These are phyloP conservation scores for Acidomyces sp. DNA, from an alignment of 495 filamentous ascomycete species.

Conservation along the genomic window DNA sequence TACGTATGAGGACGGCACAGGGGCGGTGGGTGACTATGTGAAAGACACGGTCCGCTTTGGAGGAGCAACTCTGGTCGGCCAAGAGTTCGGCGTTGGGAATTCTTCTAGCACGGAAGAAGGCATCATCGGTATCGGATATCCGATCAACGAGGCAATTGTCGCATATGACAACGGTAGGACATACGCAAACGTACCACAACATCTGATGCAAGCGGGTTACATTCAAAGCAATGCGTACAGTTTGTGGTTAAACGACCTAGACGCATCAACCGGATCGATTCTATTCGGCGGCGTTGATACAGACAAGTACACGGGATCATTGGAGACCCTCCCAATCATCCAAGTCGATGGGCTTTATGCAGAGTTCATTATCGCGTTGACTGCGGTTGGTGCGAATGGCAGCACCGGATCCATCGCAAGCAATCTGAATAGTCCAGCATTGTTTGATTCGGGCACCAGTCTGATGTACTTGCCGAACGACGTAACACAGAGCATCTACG, in stretches of 20 bases:
- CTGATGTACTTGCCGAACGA: constrained; percentile 72
- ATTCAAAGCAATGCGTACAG: constrained; percentile 78
- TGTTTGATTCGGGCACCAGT: constrained; percentile 87
- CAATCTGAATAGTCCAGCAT: constrained; percentile 50
- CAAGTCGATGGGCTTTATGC: constrained; percentile 33
- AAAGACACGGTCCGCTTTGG: constrained; percentile 65
- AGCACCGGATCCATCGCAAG: constrained; percentile 37
- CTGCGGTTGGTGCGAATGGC: constrained; percentile 41
- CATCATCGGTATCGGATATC: constrained; percentile 86
- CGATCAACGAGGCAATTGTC: constrained; percentile 66
- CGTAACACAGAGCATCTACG: constrained; percentile 50
- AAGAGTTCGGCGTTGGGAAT: constrained; percentile 86
- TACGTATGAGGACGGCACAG: constrained; percentile 76
- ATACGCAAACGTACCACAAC: constrained; percentile 69
- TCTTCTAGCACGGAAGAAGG: constrained; percentile 56
- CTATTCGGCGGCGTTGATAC: constrained; percentile 88
- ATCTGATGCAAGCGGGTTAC: constrained; percentile 53
- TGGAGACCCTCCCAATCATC: constrained; percentile 63
- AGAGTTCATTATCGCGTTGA: constrained; percentile 78
- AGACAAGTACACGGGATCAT: constrained; percentile 55
- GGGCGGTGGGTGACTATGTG: constrained; percentile 70
- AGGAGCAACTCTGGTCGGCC: constrained; percentile 40
- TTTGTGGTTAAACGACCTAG: constrained; percentile 75
- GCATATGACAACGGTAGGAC: constrained; percentile 41
- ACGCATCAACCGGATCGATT: constrained; percentile 57